Conservation (phyloP, 2,329 filamentous ascomycete genomes). For the Cadophora luteo-olivacea region DNA sequence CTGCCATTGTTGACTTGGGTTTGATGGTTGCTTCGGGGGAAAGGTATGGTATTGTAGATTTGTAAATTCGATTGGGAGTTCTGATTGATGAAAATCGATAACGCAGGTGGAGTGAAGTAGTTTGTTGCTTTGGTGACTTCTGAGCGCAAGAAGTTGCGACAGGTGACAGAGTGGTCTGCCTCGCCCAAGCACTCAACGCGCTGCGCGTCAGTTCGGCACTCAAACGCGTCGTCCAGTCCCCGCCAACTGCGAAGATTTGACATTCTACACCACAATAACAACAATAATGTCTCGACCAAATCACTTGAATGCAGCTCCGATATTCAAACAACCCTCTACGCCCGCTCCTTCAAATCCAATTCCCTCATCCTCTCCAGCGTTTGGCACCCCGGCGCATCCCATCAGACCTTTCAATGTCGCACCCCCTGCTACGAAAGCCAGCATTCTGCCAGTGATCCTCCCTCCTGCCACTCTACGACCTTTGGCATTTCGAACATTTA, state of each 20-base stretch:
- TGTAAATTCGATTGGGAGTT: background rate
- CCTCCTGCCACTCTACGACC: slow-evolving; percentile 87
- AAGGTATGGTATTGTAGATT: background rate
- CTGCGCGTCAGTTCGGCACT: too few species aligned
- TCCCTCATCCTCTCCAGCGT: slow-evolving; percentile 88
- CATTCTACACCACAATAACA: slow-evolving; percentile 23
- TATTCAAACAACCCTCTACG: slow-evolving; percentile 41
- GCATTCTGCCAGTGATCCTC: slow-evolving; percentile 85
- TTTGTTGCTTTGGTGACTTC: slow-evolving; percentile 15
- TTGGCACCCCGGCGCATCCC: slow-evolving; percentile 85
- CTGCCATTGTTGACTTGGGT: slow-evolving; percentile 35
- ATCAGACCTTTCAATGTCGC: slow-evolving; percentile 63
- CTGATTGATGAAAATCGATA: slow-evolving; percentile 2
- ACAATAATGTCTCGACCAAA: slow-evolving; percentile 39
- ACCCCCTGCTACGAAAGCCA: slow-evolving; percentile 39
- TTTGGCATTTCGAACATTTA: slow-evolving; percentile 93
- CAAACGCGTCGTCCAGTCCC: slow-evolving; percentile 29
- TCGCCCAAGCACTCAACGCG: slow-evolving; percentile 20
- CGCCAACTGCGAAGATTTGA: slow-evolving; percentile 9
- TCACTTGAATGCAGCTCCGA: slow-evolving; percentile 36
- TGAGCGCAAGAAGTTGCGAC: slow-evolving; percentile 2
- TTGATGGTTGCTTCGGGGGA: background rate
- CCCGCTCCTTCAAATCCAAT: slow-evolving; percentile 59
- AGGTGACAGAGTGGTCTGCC: slow-evolving; percentile 21
- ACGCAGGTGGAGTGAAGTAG: background rate